phyloP scores from a whole-genome alignment of 2,329 filamentous ascomycete species.

The Ceratocystis variospora region DNA sequence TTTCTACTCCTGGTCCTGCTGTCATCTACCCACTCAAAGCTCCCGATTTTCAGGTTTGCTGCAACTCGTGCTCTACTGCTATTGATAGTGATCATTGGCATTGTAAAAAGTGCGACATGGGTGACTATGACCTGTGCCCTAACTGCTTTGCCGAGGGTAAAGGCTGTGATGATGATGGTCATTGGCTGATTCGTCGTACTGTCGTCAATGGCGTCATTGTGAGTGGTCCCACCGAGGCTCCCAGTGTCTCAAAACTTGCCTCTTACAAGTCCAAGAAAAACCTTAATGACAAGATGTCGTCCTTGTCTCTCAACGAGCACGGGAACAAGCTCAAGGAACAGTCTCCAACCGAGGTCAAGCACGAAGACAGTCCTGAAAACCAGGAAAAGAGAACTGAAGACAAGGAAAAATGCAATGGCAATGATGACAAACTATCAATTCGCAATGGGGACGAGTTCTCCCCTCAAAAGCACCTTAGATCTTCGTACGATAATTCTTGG shows the following conservation, averaged over 20 bases:
- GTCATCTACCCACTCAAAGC: conserved; percentile 22
- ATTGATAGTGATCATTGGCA: conserved; percentile 82
- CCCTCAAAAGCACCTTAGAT: background rate
- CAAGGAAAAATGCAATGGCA: background rate
- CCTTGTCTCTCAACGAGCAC: background rate
- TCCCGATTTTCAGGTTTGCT: conserved; percentile 67
- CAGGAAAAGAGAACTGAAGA: background rate
- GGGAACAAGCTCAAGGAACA: background rate
- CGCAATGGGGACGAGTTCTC: too few species aligned
- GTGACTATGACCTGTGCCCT: conserved; percentile 87
- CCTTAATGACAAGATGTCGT: background rate
- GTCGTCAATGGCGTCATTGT: conserved; percentile 66
- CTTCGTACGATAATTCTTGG: background rate
- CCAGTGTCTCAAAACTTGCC: conserved; percentile 27
- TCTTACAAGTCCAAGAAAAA: background rate
- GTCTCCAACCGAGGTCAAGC: background rate
- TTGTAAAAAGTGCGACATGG: conserved; percentile 82
- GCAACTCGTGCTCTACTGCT: conserved; percentile 72
- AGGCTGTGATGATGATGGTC: conserved; percentile 62
- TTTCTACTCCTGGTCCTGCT: conserved; percentile 11
- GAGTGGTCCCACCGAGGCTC: conserved; percentile 72
- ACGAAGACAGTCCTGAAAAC: too few species aligned
- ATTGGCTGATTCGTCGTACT: conserved; percentile 90
- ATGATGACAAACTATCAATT: background rate
- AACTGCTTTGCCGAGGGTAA: conserved; percentile 61